Percentiles rank a stretch among this genome's conserved stretches.
phyloP scores from a whole-genome alignment of 163 green algal species.

The Trebouxiophyceae sp. region DNA sequence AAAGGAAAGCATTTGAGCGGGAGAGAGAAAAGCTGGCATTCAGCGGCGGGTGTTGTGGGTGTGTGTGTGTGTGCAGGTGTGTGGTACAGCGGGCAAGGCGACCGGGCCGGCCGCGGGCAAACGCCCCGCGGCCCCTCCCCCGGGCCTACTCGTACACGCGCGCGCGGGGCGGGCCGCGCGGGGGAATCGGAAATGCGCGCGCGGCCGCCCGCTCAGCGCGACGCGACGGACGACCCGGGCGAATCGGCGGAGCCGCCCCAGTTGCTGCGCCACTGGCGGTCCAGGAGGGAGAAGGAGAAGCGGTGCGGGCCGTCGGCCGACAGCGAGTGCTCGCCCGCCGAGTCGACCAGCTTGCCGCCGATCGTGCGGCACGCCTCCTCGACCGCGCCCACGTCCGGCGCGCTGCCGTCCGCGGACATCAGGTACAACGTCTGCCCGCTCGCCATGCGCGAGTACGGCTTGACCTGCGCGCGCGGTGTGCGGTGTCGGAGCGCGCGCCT shows the following conservation, averaged over 20 bases:
- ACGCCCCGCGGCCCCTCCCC: too few species aligned
- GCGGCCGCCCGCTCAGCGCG: neutral
- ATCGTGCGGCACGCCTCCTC: slow-evolving; percentile 31
- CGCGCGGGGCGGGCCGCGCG: too few species aligned
- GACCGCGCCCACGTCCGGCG: slow-evolving; percentile 19
- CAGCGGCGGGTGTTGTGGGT: too few species aligned
- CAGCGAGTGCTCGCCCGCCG: slow-evolving; percentile 9
- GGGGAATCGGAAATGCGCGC: too few species aligned
- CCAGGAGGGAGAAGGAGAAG: slow-evolving; percentile 43
- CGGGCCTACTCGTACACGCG: too few species aligned
- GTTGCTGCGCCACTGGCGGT: slow-evolving; percentile 16
- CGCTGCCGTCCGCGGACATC: slow-evolving; percentile 24
- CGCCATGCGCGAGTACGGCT: slow-evolving; percentile 34
- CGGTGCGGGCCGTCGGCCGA: slow-evolving; percentile 10
- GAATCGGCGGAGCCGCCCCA: slow-evolving; percentile 11
- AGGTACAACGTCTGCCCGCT: slow-evolving; percentile 56
- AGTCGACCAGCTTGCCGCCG: slow-evolving; percentile 37
- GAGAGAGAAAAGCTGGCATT: too few species aligned
- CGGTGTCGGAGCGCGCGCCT: too few species aligned
- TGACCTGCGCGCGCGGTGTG: slow-evolving; percentile 13
- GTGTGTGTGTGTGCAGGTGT: too few species aligned
- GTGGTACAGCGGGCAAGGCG: too few species aligned
- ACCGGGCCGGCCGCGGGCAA: too few species aligned
- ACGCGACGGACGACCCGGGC: neutral
- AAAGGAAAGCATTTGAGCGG: too few species aligned